phyloP scores from a whole-genome alignment of 2,329 filamentous ascomycete species.

The Rhynchosporium graminicola region DNA sequence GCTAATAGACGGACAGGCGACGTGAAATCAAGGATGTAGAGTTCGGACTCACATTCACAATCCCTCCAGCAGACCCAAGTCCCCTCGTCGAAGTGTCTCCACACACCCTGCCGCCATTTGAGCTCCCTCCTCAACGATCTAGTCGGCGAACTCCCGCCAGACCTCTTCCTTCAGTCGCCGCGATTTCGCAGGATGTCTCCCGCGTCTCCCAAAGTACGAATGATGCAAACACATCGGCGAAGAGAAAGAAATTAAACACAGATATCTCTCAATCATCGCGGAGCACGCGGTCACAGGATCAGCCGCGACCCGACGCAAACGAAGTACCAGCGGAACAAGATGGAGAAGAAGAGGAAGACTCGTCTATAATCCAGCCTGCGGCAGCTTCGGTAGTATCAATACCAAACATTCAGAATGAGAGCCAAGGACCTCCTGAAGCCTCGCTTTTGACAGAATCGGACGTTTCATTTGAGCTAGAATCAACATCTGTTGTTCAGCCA shows the following conservation, averaged over 20 bases:
- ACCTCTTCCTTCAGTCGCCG: not conserved
- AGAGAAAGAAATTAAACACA: slow-evolving; percentile 37
- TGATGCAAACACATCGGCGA: slow-evolving; percentile 41
- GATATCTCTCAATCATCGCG: slow-evolving; percentile 31
- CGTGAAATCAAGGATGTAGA: slow-evolving; percentile 61
- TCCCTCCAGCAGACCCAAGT: slow-evolving; percentile 19
- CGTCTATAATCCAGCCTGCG: slow-evolving; percentile 17
- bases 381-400: slow-evolving; percentile 1
- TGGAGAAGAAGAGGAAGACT: slow-evolving; percentile 26
- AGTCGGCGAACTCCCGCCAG: slow-evolving; percentile 25
- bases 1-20: slow-evolving; percentile 41
- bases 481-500: not conserved
- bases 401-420: no score
- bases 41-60: slow-evolving; percentile 54
- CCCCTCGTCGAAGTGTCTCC: slow-evolving; percentile 10
- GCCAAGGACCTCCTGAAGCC: not conserved
- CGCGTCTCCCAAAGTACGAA: slow-evolving; percentile 26
- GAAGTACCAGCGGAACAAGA: slow-evolving; percentile 14
- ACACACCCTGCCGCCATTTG: slow-evolving; percentile 21
- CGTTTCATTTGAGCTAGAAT: not conserved
- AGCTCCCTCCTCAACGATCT: slow-evolving; percentile 26
- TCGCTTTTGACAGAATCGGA: not conserved
- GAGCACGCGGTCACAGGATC: slow-evolving; percentile 33
- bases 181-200: slow-evolving; percentile 7
- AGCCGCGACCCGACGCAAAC: slow-evolving; percentile 33